Evolutionary conservation across 768 basidiomycete species (phyloP).

Genomic region (Mycena chlorophos): DNA sequence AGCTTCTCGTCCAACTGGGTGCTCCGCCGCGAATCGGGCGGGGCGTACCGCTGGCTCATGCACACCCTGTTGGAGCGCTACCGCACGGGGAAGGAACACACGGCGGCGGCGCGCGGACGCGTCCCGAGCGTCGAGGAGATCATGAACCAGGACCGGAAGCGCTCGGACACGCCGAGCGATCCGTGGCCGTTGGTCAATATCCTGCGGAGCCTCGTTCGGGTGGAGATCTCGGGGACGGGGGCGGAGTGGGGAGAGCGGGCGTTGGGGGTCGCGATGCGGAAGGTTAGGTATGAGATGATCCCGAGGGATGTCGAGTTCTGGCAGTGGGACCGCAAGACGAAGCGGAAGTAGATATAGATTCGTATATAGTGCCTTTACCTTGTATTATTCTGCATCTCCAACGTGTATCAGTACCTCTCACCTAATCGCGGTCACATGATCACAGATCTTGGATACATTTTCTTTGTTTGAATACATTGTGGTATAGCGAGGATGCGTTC

Average conservation of each 20-base stretch:
- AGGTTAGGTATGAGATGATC: slow-evolving; percentile 10
- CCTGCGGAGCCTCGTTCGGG: slow-evolving; percentile 5
- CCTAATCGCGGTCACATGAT: too few relatives aligned
- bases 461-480: too few relatives aligned
- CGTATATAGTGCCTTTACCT: neutral
- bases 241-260: slow-evolving; percentile 5
- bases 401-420: neutral
- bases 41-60: slow-evolving; percentile 12
- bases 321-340: too few relatives aligned
- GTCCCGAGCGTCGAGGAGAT: slow-evolving; percentile 12
- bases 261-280: neutral
- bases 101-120: neutral
- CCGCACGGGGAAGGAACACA: neutral
- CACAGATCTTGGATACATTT: too few relatives aligned
- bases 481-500: too few relatives aligned
- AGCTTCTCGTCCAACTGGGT: slow-evolving; percentile 1
- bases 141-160: neutral
- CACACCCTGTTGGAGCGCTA: slow-evolving; percentile 6
- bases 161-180: slow-evolving; percentile 1
- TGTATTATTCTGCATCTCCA: neutral
- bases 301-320: slow-evolving; percentile 1
- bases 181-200: slow-evolving; percentile 11
- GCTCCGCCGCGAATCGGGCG: neutral
- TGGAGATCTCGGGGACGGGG: neutral
- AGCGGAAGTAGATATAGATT: too few relatives aligned